Conservation (phyloP, 148 eudicot genomes). For the Euryodendron excelsum region DNA sequence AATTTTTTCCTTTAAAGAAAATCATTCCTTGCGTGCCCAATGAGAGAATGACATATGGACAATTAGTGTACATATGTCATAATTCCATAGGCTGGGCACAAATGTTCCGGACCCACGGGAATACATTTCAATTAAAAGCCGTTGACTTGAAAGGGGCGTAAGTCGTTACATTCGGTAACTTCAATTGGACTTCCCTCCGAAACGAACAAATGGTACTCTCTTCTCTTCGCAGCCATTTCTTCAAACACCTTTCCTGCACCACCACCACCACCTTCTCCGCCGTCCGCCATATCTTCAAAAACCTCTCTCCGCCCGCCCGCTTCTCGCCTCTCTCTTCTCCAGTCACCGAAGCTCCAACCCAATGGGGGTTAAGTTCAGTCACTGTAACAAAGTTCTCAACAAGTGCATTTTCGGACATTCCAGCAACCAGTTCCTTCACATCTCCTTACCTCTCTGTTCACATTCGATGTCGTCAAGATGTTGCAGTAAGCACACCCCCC, state of each 20-base stretch:
- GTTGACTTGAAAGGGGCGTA: no score
- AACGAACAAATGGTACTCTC: neutral
- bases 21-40: no score
- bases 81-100: no score
- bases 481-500: constrained; percentile 45
- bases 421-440: constrained; percentile 36
- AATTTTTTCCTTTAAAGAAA: no score
- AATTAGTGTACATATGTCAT: no score
- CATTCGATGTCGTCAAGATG: constrained; percentile 53
- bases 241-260: constrained; percentile 71
- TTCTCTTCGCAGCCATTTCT: constrained; percentile 47
- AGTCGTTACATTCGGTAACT: neutral
- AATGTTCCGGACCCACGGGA: no score
- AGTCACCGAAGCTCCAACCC: neutral
- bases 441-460: constrained; percentile 61
- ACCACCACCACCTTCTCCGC: constrained; percentile 16
- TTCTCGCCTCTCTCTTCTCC: neutral
- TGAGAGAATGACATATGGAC: no score
- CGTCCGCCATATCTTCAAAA: constrained; percentile 24
- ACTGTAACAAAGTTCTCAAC: constrained; percentile 20
- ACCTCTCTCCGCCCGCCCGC: constrained; percentile 9
- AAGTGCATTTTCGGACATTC: constrained; percentile 19
- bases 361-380: constrained; percentile 27
- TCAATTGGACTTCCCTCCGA: neutral
- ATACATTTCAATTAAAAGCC: no score